Percentiles rank a stretch among this genome's conserved stretches.
These are phyloP conservation scores for Crepidotus variabilis DNA, from an alignment of 768 basidiomycete genomes.

Conservation along the genomic window DNA sequence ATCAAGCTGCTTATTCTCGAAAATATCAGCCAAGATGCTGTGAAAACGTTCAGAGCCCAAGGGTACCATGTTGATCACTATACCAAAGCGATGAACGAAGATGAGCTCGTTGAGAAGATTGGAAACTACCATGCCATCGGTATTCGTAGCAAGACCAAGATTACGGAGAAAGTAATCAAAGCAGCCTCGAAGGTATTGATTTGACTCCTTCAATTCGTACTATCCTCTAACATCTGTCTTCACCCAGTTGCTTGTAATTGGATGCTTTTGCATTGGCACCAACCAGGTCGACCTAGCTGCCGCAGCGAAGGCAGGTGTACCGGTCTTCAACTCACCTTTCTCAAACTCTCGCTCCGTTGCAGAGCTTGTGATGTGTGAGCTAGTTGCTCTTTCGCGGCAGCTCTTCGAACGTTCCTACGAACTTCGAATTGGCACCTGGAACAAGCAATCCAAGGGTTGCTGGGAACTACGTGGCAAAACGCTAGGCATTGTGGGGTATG, in stretches of 20 bases:
- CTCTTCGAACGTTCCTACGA: slow-evolving; percentile 86
- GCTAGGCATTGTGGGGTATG: slow-evolving; percentile 96
- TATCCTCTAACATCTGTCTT: not conserved
- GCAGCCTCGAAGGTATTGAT: slow-evolving; percentile 75
- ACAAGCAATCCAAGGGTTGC: slow-evolving; percentile 97
- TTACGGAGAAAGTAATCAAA: slow-evolving; percentile 85
- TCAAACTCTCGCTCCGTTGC: slow-evolving; percentile 99
- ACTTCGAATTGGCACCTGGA: slow-evolving; percentile 90
- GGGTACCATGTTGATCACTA: slow-evolving; percentile 93
- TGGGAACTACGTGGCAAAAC: slow-evolving; percentile 99
- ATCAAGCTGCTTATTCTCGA: slow-evolving; percentile 85
- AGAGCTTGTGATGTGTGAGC: slow-evolving; percentile 92
- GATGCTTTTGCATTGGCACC: slow-evolving; percentile 99
- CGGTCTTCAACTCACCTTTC: slow-evolving; percentile 99
- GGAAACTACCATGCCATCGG: slow-evolving; percentile 90
- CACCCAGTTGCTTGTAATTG: slow-evolving; percentile 84
- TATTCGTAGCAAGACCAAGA: slow-evolving; percentile 96
- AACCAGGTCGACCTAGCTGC: slow-evolving; percentile 93
- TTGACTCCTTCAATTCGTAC: not conserved
- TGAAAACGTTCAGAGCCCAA: slow-evolving; percentile 69
- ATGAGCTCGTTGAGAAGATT: slow-evolving; percentile 84
- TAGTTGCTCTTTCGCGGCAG: slow-evolving; percentile 92
- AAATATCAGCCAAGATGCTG: slow-evolving; percentile 92
- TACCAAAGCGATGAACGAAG: slow-evolving; percentile 84
- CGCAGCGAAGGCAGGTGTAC: slow-evolving; percentile 85